Percentiles rank a stretch among this genome's conserved stretches.
These are phyloP conservation scores for Chlorophyllum brunneum DNA, from an alignment of 768 basidiomycete genomes.

Conservation along the genomic window DNA sequence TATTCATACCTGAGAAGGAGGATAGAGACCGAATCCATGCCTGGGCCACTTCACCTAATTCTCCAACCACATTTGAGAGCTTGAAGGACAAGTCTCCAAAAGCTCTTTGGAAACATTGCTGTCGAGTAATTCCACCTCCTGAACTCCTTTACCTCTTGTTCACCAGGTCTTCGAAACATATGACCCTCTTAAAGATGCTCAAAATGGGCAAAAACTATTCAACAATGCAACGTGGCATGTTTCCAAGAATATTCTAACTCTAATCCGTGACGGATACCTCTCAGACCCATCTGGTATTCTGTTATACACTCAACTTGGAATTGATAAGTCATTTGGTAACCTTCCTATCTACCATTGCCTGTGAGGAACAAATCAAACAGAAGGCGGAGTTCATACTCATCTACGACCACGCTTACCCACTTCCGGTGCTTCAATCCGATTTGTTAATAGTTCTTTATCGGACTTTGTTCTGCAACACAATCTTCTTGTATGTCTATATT, in stretches of 20 bases:
- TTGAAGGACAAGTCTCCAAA: too few relatives aligned
- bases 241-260: conserved; percentile 24
- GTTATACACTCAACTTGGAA: conserved; percentile 18
- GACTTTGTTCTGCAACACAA: conserved; percentile 26
- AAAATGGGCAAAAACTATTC: conserved; percentile 26
- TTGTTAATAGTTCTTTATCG: conserved; percentile 18
- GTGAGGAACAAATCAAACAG: conserved; percentile 28
- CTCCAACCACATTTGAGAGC: too few relatives aligned
- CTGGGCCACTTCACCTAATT: too few relatives aligned
- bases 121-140: conserved; percentile 27
- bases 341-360: conserved; percentile 24
- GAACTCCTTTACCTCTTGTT: conserved; percentile 24
- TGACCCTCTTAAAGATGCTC: conserved; percentile 30
- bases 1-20: too few relatives aligned
- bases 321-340: conserved; percentile 18
- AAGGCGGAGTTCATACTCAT: conserved; percentile 33
- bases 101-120: conserved; percentile 17
- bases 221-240: conserved; percentile 24
- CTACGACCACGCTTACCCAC: conserved; percentile 19
- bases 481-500: conserved; percentile 20
- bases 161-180: conserved; percentile 24
- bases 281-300: conserved; percentile 29
- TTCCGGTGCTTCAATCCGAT: conserved; percentile 20
- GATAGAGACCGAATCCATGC: too few relatives aligned
- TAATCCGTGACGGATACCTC: conserved; percentile 21